Conservation (phyloP, 2,329 filamentous ascomycete species). For the Geosmithia putterillii region DNA sequence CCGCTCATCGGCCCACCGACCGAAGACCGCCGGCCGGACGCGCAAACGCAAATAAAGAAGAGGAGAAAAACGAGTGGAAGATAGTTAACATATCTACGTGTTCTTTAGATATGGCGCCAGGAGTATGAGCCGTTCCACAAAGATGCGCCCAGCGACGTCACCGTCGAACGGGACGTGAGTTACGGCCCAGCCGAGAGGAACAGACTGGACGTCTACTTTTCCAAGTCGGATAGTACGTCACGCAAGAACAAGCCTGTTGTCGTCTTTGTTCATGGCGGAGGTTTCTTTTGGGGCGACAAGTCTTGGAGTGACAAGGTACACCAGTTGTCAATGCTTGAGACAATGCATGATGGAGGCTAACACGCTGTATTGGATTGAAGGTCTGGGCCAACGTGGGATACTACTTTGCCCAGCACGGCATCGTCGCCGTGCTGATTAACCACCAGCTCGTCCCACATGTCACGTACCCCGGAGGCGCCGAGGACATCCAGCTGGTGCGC, state of each 20-base stretch:
- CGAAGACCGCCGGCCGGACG: not conserved
- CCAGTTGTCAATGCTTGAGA: not conserved
- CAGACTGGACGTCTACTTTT: not conserved
- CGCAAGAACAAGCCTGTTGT: not conserved
- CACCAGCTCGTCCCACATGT: conserved; percentile 6
- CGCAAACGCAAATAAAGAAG: no score
- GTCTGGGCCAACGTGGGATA: conserved; percentile 7
- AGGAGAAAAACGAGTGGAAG: no score
- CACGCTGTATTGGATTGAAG: not conserved
- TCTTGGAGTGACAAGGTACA: conserved; percentile 5
- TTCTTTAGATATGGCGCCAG: not conserved
- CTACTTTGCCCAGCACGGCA: conserved; percentile 4
- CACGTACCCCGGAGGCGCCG: conserved; percentile 6
- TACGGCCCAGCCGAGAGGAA: not conserved
- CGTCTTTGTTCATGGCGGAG: conserved; percentile 3
- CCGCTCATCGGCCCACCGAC: not conserved
- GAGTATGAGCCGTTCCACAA: not conserved
- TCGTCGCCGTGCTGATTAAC: conserved; percentile 5
- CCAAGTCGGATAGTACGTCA: not conserved
- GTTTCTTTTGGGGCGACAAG: conserved; percentile 5
- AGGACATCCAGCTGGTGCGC: conserved; percentile 6
- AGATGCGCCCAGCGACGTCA: not conserved
- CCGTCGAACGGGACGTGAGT: not conserved
- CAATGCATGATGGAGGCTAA: not conserved
- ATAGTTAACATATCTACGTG: no score